Conservation (phyloP, 1,284 basidiomycete species). For the Puccinia polysora region DNA sequence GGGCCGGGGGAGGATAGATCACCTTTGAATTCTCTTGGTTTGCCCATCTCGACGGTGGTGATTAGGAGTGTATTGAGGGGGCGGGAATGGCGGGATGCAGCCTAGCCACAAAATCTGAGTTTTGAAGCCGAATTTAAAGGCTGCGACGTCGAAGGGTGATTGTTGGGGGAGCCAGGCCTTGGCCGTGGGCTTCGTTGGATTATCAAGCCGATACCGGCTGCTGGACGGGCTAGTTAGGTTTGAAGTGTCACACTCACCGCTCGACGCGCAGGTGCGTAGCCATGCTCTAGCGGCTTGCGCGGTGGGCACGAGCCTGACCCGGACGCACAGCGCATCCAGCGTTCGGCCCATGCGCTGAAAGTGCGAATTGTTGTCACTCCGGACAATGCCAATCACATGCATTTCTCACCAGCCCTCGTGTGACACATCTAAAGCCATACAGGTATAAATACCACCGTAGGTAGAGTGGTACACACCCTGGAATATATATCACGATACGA, state of each 20-base stretch:
- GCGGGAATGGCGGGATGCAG: slow-evolving; percentile 18
- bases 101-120: slow-evolving; percentile 45
- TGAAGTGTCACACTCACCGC: slow-evolving; percentile 17
- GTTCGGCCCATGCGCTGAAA: too few relatives aligned
- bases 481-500: too few relatives aligned
- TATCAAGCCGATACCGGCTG: too few relatives aligned
- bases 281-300: too few relatives aligned
- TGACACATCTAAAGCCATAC: too few relatives aligned
- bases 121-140: slow-evolving; percentile 45
- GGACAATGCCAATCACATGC: too few relatives aligned
- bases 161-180: background rate
- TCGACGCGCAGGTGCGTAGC: slow-evolving; percentile 16
- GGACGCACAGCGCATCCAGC: too few relatives aligned
- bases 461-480: too few relatives aligned
- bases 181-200: background rate
- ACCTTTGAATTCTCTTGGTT: slow-evolving; percentile 44
- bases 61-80: background rate
- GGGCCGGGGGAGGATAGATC: background rate
- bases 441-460: too few relatives aligned
- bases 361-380: too few relatives aligned
- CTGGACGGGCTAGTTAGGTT: slow-evolving; percentile 26
- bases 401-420: too few relatives aligned
- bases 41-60: slow-evolving; percentile 35
- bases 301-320: too few relatives aligned
- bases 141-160: slow-evolving; percentile 1